phyloP scores from a whole-genome alignment of 163 green algal species.

The Trebouxia gelatinosa region DNA sequence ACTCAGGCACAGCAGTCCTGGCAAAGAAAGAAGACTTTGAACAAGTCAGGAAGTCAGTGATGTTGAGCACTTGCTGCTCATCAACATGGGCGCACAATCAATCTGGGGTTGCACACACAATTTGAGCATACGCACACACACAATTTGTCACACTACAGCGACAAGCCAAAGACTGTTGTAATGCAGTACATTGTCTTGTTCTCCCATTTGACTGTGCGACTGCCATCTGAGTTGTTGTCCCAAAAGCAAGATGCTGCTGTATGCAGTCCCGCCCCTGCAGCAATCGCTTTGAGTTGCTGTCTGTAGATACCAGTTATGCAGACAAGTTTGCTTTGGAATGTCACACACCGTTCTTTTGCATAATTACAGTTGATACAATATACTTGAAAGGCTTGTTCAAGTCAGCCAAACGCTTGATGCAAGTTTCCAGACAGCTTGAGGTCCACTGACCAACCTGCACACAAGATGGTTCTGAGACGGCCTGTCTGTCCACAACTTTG shows the following conservation, averaged over 20 bases:
- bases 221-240: conserved; percentile 75
- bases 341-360: conserved; percentile 79
- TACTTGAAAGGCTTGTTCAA: conserved; percentile 86
- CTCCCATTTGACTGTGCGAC: conserved; percentile 78
- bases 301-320: not conserved
- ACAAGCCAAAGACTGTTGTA: conserved; percentile 70
- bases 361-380: conserved; percentile 78
- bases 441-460: conserved; percentile 79
- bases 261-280: conserved; percentile 69
- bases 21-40: too few species aligned
- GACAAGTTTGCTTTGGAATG: not conserved
- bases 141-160: not conserved
- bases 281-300: not conserved
- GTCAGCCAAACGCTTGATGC: conserved; percentile 68
- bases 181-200: conserved; percentile 87
- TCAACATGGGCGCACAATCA: not conserved
- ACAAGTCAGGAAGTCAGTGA: not conserved
- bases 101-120: not conserved
- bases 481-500: too few species aligned
- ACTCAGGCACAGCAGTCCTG: too few species aligned
- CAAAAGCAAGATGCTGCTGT: conserved; percentile 79
- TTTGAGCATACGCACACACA: not conserved
- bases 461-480: too few species aligned
- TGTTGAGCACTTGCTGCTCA: too few species aligned
- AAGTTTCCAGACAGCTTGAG: conserved; percentile 65